These are phyloP conservation scores for Periconia sp. DNA, from an alignment of 2,329 filamentous ascomycete genomes.

Conservation along the genomic window DNA sequence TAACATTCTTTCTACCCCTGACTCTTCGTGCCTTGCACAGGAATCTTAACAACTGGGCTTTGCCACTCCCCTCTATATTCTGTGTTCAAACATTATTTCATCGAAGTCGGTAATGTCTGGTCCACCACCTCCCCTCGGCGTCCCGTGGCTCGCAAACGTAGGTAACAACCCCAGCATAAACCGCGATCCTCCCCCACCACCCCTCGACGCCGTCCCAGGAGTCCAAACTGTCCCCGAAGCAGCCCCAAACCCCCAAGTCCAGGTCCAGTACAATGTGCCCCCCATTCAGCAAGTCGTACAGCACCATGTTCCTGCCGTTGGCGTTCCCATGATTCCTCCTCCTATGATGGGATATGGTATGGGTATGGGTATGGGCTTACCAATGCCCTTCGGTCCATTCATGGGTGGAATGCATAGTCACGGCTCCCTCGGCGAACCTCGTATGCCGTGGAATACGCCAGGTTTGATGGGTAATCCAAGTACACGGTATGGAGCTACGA, in stretches of 20 bases:
- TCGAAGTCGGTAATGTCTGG: no score
- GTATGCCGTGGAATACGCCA: conserved; percentile 14
- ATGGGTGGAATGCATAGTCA: conserved; percentile 29
- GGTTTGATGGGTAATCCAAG: conserved; percentile 21
- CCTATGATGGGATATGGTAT: conserved; percentile 23
- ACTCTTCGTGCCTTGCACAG: no score
- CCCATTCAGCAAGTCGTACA: no score
- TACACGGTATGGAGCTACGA: conserved; percentile 5
- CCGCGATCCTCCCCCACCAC: conserved; percentile 38
- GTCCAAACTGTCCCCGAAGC: conserved; percentile 4
- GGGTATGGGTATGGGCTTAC: conserved; percentile 33
- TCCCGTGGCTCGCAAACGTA: conserved; percentile 37
- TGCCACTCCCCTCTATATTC: no score
- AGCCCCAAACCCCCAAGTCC: neutral
- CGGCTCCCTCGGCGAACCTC: conserved; percentile 29
- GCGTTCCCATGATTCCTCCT: conserved; percentile 7
- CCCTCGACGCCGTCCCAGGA: conserved; percentile 21
- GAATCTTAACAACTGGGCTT: no score
- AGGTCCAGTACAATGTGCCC: conserved; percentile 19
- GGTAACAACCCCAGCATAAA: conserved; percentile 43
- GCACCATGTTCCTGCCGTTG: conserved; percentile 27
- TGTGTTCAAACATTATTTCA: no score
- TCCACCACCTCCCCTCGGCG: conserved; percentile 31
- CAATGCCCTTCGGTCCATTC: conserved; percentile 21
- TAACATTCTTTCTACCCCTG: no score